Conservation (phyloP, 805 yeast species). For the Clavispora vitiphila region DNA sequence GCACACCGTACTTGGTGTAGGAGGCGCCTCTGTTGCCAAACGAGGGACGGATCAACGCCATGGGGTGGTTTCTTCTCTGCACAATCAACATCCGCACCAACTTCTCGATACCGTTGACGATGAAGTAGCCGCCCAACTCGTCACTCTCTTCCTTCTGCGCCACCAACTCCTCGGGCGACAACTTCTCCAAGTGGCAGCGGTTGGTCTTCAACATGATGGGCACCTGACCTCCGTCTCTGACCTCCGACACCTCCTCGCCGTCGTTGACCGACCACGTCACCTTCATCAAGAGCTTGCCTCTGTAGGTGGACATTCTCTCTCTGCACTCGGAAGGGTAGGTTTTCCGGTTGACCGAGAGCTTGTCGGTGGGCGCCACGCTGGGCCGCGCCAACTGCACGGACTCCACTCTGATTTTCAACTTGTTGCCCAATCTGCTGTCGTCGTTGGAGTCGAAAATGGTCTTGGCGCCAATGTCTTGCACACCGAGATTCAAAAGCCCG, state of each 20-base stretch:
- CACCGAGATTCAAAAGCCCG: constrained; percentile 80
- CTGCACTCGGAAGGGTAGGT: constrained; percentile 79
- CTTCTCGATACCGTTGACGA: constrained; percentile 95
- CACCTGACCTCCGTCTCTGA: constrained; percentile 85
- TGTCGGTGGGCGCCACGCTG: constrained; percentile 63
- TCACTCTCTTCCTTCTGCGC: constrained; percentile 82
- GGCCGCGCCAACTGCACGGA: constrained; percentile 86
- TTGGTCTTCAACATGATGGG: constrained; percentile 91
- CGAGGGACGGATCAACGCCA: constrained; percentile 95
- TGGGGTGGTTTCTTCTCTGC: constrained; percentile 95
- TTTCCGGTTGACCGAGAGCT: constrained; percentile 69
- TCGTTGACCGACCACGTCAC: constrained; percentile 84
- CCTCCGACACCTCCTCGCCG: constrained; percentile 74
- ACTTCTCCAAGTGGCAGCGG: constrained; percentile 82
- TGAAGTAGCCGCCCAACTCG: constrained; percentile 94
- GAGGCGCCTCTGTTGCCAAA: constrained; percentile 91
- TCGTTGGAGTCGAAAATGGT: constrained; percentile 80
- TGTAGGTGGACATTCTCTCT: constrained; percentile 81
- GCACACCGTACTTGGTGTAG: constrained; percentile 87
- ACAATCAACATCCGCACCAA: constrained; percentile 95
- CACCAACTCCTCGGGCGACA: constrained; percentile 81
- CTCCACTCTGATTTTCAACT: constrained; percentile 77
- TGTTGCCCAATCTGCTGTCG: constrained; percentile 72
- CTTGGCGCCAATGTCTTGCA: constrained; percentile 81
- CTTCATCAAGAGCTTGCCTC: constrained; percentile 72